Percentiles rank a stretch among this genome's conserved stretches.
Conservation (phyloP, 2,329 filamentous ascomycete species). For the Fusarium pininemorale region DNA sequence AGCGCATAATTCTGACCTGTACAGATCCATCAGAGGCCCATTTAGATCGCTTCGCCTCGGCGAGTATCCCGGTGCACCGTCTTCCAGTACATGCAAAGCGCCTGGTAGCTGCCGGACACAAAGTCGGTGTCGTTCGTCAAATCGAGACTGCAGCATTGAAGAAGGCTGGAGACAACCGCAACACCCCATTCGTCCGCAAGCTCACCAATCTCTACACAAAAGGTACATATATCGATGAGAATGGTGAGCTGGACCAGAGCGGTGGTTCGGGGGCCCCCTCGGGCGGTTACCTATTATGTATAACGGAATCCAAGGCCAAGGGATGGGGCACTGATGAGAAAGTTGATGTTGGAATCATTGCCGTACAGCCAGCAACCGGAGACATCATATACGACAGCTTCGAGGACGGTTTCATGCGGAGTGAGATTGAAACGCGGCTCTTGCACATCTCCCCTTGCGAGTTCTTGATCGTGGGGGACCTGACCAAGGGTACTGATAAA, state of each 20-base stretch:
- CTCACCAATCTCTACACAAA: conserved; percentile 98
- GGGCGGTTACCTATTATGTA: conserved; percentile 90
- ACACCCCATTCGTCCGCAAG: conserved; percentile 89
- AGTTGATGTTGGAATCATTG: conserved; percentile 89
- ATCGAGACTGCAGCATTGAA: conserved; percentile 95
- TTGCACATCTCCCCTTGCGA: conserved; percentile 96
- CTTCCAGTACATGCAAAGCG: conserved; percentile 94
- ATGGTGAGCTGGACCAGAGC: conserved; percentile 76
- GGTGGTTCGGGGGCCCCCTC: conserved; percentile 58
- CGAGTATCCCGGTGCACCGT: conserved; percentile 92
- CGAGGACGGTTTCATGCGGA: conserved; percentile 97
- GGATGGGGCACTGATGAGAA: conserved; percentile 88
- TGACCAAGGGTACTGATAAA: conserved; percentile 92
- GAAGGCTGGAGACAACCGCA: conserved; percentile 92
- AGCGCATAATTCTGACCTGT: background rate
- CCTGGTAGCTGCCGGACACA: conserved; percentile 90
- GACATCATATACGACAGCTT: conserved; percentile 97
- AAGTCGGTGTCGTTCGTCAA: conserved; percentile 94
- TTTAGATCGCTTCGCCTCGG: conserved; percentile 89
- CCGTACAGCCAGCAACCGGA: conserved; percentile 93
- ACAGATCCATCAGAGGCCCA: conserved; percentile 88
- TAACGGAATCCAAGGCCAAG: conserved; percentile 86
- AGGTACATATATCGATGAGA: conserved; percentile 95
- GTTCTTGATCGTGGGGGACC: conserved; percentile 88
- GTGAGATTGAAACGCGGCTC: conserved; percentile 93